These are phyloP conservation scores for Alternaria dauci DNA, from an alignment of 2,329 filamentous ascomycete genomes.

Conservation along the genomic window DNA sequence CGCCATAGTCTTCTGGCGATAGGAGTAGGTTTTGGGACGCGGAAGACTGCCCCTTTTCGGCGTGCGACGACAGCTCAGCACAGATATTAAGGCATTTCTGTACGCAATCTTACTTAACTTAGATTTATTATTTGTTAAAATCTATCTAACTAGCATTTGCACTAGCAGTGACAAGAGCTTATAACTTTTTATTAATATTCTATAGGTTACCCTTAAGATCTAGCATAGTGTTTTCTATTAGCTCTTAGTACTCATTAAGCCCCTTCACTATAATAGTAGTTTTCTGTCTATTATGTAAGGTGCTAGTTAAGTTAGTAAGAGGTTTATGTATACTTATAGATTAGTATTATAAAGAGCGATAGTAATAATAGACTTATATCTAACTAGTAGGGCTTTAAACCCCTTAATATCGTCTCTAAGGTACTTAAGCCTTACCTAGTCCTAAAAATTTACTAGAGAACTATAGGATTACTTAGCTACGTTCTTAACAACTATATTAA, in stretches of 20 bases:
- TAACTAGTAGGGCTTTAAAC: conserved; percentile 52
- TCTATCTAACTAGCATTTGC: background rate
- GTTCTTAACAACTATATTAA: conserved; percentile 49
- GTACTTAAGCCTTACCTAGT: conserved; percentile 57
- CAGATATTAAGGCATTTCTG: background rate
- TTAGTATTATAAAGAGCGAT: conserved; percentile 54
- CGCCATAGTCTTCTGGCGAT: background rate
- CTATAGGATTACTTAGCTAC: conserved; percentile 36
- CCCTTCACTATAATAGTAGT: conserved; percentile 15
- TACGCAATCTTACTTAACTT: background rate
- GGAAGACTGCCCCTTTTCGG: background rate
- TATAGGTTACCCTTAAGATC: conserved; percentile 24
- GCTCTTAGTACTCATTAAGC: conserved; percentile 20
- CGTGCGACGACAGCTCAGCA: background rate
- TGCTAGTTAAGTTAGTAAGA: background rate
- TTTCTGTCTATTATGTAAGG: conserved; percentile 18
- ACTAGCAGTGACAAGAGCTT: conserved; percentile 3
- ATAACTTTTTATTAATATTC: conserved; percentile 23
- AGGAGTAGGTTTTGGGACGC: background rate
- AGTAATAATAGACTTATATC: conserved; percentile 47
- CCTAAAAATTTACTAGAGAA: conserved; percentile 54
- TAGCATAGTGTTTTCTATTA: conserved; percentile 20
- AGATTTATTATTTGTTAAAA: background rate
- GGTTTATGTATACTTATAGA: conserved; percentile 45
- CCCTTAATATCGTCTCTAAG: conserved; percentile 56